phyloP scores from a whole-genome alignment of 441 rosid species.

The Syzygium malaccense region DNA sequence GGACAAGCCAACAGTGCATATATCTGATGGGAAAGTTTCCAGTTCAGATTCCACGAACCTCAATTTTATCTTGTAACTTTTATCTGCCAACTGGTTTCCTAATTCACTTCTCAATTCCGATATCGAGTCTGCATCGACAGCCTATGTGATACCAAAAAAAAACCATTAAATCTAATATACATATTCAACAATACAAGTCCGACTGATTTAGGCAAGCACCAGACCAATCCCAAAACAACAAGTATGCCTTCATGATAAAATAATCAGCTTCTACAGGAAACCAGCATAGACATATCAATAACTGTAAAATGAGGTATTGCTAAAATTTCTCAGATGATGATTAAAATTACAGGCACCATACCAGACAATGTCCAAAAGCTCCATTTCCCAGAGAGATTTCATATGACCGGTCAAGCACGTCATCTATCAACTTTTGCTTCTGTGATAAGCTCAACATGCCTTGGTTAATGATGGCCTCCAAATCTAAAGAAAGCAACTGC shows the following conservation, averaged over 20 bases:
- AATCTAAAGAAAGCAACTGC: constrained; percentile 52
- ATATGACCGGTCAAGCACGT: constrained; percentile 35
- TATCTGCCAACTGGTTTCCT: constrained; percentile 52
- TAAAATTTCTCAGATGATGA: not conserved
- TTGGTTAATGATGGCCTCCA: constrained; percentile 35
- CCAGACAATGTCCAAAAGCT: constrained; percentile 51
- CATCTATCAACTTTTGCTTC: constrained; percentile 41
- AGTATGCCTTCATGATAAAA: not conserved
- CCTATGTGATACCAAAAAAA: not conserved
- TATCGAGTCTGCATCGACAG: constrained; percentile 48
- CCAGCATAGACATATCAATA: not conserved
- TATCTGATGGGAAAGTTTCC: not conserved
- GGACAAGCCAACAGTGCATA: not conserved
- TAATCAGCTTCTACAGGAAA: too few species aligned
- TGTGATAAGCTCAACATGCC: constrained; percentile 39
- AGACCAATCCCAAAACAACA: not conserved
- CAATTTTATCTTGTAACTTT: constrained; percentile 32
- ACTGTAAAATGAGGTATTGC: not conserved
- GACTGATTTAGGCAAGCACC: not conserved
- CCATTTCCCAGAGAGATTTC: constrained; percentile 56
- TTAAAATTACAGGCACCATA: not conserved
- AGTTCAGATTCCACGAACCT: constrained; percentile 20
- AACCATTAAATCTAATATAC: not conserved
- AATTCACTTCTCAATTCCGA: constrained; percentile 62
- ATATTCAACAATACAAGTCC: not conserved